These are phyloP conservation scores for Solanum rostratum DNA, from an alignment of 257 asterid species.

Conservation along the genomic window DNA sequence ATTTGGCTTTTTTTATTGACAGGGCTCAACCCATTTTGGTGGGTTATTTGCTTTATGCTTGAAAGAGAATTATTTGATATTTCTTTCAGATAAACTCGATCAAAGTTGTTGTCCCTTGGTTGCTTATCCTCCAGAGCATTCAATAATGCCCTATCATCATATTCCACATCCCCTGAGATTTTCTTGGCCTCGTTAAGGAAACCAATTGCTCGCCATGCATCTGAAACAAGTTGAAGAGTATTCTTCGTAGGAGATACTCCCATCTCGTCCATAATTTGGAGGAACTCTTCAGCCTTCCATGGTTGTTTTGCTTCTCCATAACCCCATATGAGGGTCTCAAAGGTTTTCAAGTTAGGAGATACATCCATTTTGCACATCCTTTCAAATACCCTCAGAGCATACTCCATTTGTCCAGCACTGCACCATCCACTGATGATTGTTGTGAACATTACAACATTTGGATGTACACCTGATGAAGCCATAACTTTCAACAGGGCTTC, in stretches of 20 bases:
- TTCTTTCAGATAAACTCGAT: conserved; percentile 10
- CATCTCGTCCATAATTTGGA: conserved; percentile 45
- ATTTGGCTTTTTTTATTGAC: conserved; percentile 16
- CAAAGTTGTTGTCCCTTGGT: conserved; percentile 9
- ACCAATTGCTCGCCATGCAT: conserved; percentile 84
- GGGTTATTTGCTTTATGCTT: conserved; percentile 10
- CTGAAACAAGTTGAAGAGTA: conserved; percentile 73
- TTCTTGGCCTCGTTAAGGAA: conserved; percentile 50
- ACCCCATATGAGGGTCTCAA: conserved; percentile 92
- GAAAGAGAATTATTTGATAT: conserved; percentile 18
- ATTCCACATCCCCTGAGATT: conserved; percentile 17
- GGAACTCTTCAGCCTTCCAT: conserved; percentile 75
- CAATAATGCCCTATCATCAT: conserved; percentile 1
- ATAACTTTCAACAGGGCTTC: conserved; percentile 48
- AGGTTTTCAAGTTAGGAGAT: conserved; percentile 66
- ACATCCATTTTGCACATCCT: conserved; percentile 56
- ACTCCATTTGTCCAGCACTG: conserved; percentile 68
- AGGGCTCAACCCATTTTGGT: conserved; percentile 16
- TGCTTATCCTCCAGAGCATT: not conserved
- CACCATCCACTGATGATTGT: conserved; percentile 98
- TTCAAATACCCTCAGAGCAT: conserved; percentile 41
- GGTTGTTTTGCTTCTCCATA: conserved; percentile 89
- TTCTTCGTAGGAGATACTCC: conserved; percentile 44
- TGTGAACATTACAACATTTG: conserved; percentile 83
- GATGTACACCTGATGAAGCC: conserved; percentile 40